Conservation (phyloP, 495 filamentous ascomycete species). For the Daldinia loculata region DNA sequence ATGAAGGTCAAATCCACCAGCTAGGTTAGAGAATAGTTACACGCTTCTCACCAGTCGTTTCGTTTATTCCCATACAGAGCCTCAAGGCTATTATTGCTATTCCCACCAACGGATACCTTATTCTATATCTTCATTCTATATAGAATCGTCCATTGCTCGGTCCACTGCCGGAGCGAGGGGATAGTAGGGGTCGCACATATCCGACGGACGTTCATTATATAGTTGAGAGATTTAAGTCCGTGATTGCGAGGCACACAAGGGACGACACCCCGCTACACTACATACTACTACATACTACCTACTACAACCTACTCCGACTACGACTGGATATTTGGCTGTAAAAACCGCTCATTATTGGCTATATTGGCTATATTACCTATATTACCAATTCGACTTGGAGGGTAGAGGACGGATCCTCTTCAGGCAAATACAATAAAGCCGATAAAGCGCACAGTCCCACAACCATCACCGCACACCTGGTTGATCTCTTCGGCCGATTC, state of each 20-base stretch:
- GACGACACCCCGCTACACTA: constrained; percentile 18
- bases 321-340: constrained; percentile 17
- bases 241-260: constrained; percentile 33
- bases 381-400: constrained; percentile 26
- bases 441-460: constrained; percentile 25
- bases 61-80: constrained; percentile 26
- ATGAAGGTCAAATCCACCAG: constrained; percentile 25
- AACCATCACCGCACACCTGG: constrained; percentile 24
- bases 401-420: constrained; percentile 32
- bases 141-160: constrained; percentile 22
- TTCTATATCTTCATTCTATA: constrained; percentile 13
- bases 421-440: constrained; percentile 41
- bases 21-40: constrained; percentile 13
- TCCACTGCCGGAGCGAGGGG: constrained; percentile 16
- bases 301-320: constrained; percentile 15
- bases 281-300: constrained; percentile 4
- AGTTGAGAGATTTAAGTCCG: constrained; percentile 22
- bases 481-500: constrained; percentile 7
- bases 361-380: constrained; percentile 36
- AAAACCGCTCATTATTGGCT: constrained; percentile 32
- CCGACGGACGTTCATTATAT: constrained; percentile 16
- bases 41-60: constrained; percentile 28
- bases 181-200: constrained; percentile 20
- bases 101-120: constrained; percentile 1
- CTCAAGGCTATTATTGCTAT: constrained; percentile 9